Base-by-base conservation (phyloP, 2,329 filamentous ascomycete species). In the Claviceps monticola region DNA sequence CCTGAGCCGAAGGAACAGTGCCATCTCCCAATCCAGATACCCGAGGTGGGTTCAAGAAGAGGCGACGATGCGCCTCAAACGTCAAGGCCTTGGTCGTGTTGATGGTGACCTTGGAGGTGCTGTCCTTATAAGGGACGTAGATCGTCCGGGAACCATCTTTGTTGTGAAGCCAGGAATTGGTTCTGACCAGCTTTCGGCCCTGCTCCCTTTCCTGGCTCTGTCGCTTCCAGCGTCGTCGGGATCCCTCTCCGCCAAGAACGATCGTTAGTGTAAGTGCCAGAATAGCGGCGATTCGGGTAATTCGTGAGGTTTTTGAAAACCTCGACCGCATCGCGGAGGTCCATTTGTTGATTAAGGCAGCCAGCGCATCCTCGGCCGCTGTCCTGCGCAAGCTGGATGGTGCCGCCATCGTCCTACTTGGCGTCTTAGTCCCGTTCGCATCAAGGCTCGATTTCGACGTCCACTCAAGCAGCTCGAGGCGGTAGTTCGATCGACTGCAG, bases 81-180 rank as follows among this genome's bases (percentile, higher is more conserved):
- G 93, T 98, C 38, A 91, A 85, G 19, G 83, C 80, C 64, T 96
- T 96, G 29, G 90, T 98, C 5, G 86, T 84, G 63, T 88, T 76
- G 56, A 98, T 96, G 53, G 86, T 84, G 47, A 98, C 91, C 67
- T 94, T 95, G 58, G 89, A 86, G 2, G 89, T 95, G 51, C 82
- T 76, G 58, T 89, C 80, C 66, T 88, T 88, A 68, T 95, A 93
- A 2, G 91, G 90, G 29, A 98, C 93, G 63, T 93, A 97, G 53
- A 98, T 93, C 14, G 89, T 95, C 51, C 93, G 79, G 48, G 88
- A 91, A 48, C 93, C 93, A 73, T 97, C 93, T 70, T 96, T 96
- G 60, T 91, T 88, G 68, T 86, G 81, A 56, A 97, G 74, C 61
- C 89, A 95, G 36, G 91, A 97, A 68, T 98, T 98, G 54, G 87